A percentile compares a stretch with the other conserved stretches of the same genome.
These are phyloP conservation scores for Tricholoma sp. DNA, from an alignment of 768 basidiomycete species.

Conservation along the genomic window DNA sequence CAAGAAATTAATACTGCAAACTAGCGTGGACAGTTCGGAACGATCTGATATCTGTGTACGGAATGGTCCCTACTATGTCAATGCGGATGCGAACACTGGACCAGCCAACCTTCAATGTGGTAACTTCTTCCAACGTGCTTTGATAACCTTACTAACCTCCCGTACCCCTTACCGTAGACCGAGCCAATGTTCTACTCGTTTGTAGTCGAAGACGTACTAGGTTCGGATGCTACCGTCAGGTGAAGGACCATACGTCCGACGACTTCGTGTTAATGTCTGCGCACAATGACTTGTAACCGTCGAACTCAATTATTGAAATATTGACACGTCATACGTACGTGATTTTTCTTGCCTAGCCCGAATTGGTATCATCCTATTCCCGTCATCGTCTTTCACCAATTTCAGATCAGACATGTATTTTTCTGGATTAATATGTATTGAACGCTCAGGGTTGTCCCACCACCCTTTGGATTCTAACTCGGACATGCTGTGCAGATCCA, in stretches of 20 bases:
- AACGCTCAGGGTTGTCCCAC: not conserved
- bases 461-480: not conserved
- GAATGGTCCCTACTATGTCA: too few relatives aligned
- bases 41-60: not conserved
- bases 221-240: not conserved
- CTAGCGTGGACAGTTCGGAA: not conserved
- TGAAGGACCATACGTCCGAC: not conserved
- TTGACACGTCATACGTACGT: not conserved
- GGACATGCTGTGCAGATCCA: not conserved
- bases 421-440: not conserved
- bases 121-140: too few relatives aligned
- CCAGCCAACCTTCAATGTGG: too few relatives aligned
- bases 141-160: not conserved
- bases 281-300: not conserved
- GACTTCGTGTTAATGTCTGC: not conserved
- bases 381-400: not conserved
- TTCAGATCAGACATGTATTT: not conserved
- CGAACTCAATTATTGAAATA: not conserved
- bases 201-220: not conserved
- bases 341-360: not conserved
- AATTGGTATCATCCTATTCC: not conserved
- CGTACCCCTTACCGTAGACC: not conserved
- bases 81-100: too few relatives aligned
- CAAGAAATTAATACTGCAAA: not conserved
- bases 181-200: too few relatives aligned